phyloP scores from a whole-genome alignment of 345 rosid genomes.

The Aquilaria malaccensis region DNA sequence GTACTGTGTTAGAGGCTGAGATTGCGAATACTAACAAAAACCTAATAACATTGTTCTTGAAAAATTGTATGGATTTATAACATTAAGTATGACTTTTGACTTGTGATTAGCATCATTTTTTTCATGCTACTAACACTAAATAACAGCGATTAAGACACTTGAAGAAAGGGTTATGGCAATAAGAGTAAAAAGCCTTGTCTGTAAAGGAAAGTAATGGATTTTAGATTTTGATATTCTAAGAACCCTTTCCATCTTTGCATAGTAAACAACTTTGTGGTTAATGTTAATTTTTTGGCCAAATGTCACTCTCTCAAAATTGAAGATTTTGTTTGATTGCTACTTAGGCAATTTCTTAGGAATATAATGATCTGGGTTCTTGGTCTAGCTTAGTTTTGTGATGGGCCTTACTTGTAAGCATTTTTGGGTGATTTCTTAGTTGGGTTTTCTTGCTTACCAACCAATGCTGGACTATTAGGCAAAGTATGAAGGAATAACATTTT shows the following conservation, averaged over 20 bases:
- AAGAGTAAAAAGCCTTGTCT: constrained; percentile 14
- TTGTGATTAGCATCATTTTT: not conserved
- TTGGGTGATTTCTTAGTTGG: constrained; percentile 11
- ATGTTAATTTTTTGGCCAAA: constrained; percentile 6
- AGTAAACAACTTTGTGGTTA: not conserved
- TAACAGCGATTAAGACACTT: not conserved
- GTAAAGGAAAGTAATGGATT: constrained; percentile 19
- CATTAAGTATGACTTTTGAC: not conserved
- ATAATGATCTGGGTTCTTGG: constrained; percentile 1
- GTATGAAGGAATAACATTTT: constrained; percentile 6
- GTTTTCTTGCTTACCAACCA: constrained; percentile 12
- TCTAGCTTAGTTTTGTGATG: not conserved
- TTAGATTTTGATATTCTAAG: constrained; percentile 1
- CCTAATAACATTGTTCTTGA: not conserved
- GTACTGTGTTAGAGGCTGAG: not conserved
- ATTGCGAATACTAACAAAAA: too few species aligned
- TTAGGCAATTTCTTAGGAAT: not conserved
- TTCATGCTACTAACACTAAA: not conserved
- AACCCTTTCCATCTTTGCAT: not conserved
- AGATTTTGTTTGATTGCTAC: not conserved
- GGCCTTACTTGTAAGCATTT: constrained; percentile 12
- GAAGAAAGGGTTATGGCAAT: constrained; percentile 27
- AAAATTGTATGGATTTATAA: not conserved
- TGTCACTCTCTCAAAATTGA: constrained; percentile 10
- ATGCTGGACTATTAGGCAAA: not conserved